Evolutionary conservation across 305 asterid species (phyloP), one percentile per base, ranked within the genome.

Genomic region (Fraxinus platypoda): DNA sequence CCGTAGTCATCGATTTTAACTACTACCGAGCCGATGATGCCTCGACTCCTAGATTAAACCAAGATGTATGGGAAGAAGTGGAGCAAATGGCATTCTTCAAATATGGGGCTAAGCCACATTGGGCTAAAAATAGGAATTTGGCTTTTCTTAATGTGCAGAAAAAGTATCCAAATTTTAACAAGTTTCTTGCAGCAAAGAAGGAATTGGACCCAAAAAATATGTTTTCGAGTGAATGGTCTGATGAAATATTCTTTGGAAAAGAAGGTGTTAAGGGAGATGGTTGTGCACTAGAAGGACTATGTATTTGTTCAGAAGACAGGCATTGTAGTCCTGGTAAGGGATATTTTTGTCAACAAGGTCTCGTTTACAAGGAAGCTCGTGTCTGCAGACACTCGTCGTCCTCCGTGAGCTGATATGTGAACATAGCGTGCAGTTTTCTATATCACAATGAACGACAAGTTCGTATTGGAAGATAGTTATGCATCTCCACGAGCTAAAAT

Each of bases 71-170:
- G 93, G 99, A 94, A 33, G 98, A 93, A 64, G 85, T 91, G 26
- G 98, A 95, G 82, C 98, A 95, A 41, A 90, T 93, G 83, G 98
- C 98, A 8, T 92, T 95, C 54, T 71, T 92, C 2, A 93, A 90
- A 84, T 83, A 93, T 13, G 84, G 81, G 41, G 98, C 93, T 0
- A 89, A 78, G 84, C 97, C 98, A 0, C 98, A 95, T 75, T 95
- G 98, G 98, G 98, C 83, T 13, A 95, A 95, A 84, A 95, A 95
- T 26, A 85, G 98, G 76, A 88, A 89, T 4, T 75, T 88, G 12
- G 95, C 92, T 0, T 93, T 93, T 73, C 0, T 79, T 1, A 89
- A 73, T 0, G 97, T 89, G 79, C 31, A 17, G 19, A 87, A 79
- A 31, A 95, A 93, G 90, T 91, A 86, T 52, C 86, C 86, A 2